Conservation (phyloP, 2,329 filamentous ascomycete species). For the Neopestalotiopsis clavispora region DNA sequence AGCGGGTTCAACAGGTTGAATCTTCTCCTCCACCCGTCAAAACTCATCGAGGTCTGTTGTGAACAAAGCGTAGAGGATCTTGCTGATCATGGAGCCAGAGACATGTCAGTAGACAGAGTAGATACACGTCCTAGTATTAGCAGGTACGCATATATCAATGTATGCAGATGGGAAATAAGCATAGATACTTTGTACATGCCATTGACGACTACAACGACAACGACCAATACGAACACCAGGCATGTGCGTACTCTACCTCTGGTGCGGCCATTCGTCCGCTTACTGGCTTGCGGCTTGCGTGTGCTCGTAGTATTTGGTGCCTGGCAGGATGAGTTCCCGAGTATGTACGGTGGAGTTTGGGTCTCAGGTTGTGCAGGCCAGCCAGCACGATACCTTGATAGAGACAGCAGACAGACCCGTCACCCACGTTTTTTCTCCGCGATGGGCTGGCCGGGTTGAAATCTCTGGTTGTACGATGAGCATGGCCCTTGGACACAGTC, state of each 20-base stretch:
- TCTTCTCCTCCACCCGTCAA: constrained; percentile 24
- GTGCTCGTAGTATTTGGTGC: neutral
- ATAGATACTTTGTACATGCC: neutral
- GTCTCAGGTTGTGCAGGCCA: neutral
- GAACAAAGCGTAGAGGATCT: constrained; percentile 8
- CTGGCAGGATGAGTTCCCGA: neutral
- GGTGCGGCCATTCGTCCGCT: neutral
- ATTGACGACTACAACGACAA: neutral
- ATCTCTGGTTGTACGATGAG: neutral
- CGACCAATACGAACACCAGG: neutral
- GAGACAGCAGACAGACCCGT: too few relatives aligned
- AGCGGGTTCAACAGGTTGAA: neutral
- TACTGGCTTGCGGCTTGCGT: neutral
- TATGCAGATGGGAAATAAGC: neutral
- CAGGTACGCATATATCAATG: neutral
- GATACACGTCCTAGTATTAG: neutral
- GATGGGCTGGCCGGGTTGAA: too few relatives aligned
- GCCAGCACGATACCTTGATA: too few relatives aligned
- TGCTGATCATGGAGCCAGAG: neutral
- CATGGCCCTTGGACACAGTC: constrained; percentile 3
- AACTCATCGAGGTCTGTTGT: constrained; percentile 16
- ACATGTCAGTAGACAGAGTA: neutral
- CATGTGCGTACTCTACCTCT: neutral
- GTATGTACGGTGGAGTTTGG: neutral
- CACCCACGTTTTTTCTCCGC: too few relatives aligned